phyloP scores from a whole-genome alignment of 306 rosid genomes.

The Begonia loranthoides region DNA sequence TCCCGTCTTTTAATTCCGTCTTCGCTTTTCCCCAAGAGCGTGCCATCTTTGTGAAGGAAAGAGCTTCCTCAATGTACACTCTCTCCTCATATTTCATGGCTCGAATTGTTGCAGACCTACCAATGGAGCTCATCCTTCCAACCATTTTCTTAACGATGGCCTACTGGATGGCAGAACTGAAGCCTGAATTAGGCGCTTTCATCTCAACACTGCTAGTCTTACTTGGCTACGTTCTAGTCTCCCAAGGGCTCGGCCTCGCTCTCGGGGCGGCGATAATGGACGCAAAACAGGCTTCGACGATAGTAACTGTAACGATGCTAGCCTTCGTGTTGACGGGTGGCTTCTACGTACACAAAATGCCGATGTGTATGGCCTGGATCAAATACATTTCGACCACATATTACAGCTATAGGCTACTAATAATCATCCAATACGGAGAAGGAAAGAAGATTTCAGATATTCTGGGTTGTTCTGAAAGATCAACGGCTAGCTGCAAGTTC shows the following conservation, averaged over 20 bases:
- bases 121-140: slow-evolving; percentile 92
- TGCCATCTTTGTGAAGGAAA: slow-evolving; percentile 57
- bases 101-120: slow-evolving; percentile 62
- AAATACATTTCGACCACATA: slow-evolving; percentile 66
- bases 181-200: slow-evolving; percentile 48
- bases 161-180: slow-evolving; percentile 79
- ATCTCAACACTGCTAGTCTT: slow-evolving; percentile 37
- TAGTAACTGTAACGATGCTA: slow-evolving; percentile 74
- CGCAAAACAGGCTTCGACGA: slow-evolving; percentile 78
- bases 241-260: slow-evolving; percentile 93
- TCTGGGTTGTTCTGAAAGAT: slow-evolving; percentile 33
- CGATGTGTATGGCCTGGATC: slow-evolving; percentile 64
- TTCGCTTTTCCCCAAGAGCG: slow-evolving; percentile 94
- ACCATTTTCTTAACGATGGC: slow-evolving; percentile 42
- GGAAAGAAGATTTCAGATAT: slow-evolving; percentile 38
- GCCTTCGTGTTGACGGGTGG: slow-evolving; percentile 87
- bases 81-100: slow-evolving; percentile 73
- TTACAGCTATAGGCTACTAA: slow-evolving; percentile 52
- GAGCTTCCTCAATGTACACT: slow-evolving; percentile 81
- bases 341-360: slow-evolving; percentile 71
- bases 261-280: slow-evolving; percentile 86
- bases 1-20: slow-evolving; percentile 69
- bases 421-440: slow-evolving; percentile 58
- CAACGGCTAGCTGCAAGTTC: slow-evolving; percentile 34
- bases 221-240: slow-evolving; percentile 63